Percentiles rank a stretch among this genome's conserved stretches.
These are phyloP conservation scores for Trifolium fragiferum DNA, from an alignment of 306 rosid genomes.

Conservation along the genomic window DNA sequence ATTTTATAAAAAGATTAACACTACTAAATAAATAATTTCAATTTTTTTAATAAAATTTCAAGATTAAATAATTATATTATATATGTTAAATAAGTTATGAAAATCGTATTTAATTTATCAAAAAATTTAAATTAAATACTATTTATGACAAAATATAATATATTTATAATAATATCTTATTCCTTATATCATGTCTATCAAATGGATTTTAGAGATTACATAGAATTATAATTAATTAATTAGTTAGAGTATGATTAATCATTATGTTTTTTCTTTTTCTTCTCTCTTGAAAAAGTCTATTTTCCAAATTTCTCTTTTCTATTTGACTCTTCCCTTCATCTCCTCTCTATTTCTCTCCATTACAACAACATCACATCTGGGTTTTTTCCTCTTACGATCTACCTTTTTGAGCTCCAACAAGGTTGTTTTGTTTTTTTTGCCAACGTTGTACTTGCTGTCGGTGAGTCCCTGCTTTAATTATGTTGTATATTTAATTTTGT, in stretches of 20 bases:
- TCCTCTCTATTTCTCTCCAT: conserved; percentile 7
- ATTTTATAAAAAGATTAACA: too few species aligned
- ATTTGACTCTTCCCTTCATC: conserved; percentile 20
- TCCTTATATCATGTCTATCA: too few species aligned
- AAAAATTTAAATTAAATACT: too few species aligned
- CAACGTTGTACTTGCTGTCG: conserved; percentile 15
- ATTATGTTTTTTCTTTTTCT: neutral
- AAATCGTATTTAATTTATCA: too few species aligned
- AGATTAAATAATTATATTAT: too few species aligned
- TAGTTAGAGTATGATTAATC: neutral
- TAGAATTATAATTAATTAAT: too few species aligned
- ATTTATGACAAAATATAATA: too few species aligned
- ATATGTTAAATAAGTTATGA: too few species aligned
- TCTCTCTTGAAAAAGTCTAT: neutral
- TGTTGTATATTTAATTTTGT: neutral
- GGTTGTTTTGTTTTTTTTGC: neutral
- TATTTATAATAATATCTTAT: too few species aligned
- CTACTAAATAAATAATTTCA: too few species aligned
- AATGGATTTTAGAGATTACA: too few species aligned
- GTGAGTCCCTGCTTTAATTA: conserved; percentile 28
- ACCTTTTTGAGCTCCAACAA: conserved; percentile 7
- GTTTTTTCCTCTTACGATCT: conserved; percentile 7
- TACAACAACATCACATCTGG: neutral
- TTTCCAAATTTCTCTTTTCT: neutral
- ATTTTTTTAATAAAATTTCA: too few species aligned